Evolutionary conservation across 371 early-diverging fungal species (phyloP), one percentile per base, ranked within the genome.

Genomic region (Mortierella sp.): DNA sequence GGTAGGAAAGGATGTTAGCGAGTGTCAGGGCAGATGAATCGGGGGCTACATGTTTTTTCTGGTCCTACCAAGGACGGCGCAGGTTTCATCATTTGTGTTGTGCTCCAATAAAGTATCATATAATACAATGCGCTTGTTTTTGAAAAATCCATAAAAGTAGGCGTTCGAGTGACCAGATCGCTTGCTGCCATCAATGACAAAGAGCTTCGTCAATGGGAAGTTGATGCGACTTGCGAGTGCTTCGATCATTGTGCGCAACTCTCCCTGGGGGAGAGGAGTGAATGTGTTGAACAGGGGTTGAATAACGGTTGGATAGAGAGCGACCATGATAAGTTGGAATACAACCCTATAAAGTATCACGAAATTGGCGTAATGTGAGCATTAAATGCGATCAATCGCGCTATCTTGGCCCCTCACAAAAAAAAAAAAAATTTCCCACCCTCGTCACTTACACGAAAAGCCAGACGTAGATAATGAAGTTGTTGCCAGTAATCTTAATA

Each of bases 241-340:
- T 74, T 96, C 93, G 70, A 99, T 98, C 65, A 90, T 90, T 8
- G 83, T 86, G 65, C 95, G 94, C 22, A 99, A 88, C 67, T 93
- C 91, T 43, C 97, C 97, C 28, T 95, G 94, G n/a, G 92, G 92
- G 22, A 99, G 88, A 7, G 97, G 95, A 0, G 92, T 92, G 59
- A 98, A 93, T 72, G 95, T 99, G 92, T 99, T 99, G 90, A 99
- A 99, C 69, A 99, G 85, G n/a, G 99, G 99, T 73, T 97, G 97
- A 77, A 99, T 99, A 45, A 96, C 83, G 4, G 96, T 96, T 19
- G 99, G 99, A 84, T 93, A 99, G 64, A 98, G 88, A 32, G 95
- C 89, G 43, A 98, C 92, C 83, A 97, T 88, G 57, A 97, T 83
- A 63, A 99, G 84, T 86, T 97, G 97, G 86, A 98, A 94, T 0